Percentiles rank a stretch among this genome's conserved stretches.
Conservation (phyloP, 2,329 filamentous ascomycete species). For the Aspergillus ochraceus region DNA sequence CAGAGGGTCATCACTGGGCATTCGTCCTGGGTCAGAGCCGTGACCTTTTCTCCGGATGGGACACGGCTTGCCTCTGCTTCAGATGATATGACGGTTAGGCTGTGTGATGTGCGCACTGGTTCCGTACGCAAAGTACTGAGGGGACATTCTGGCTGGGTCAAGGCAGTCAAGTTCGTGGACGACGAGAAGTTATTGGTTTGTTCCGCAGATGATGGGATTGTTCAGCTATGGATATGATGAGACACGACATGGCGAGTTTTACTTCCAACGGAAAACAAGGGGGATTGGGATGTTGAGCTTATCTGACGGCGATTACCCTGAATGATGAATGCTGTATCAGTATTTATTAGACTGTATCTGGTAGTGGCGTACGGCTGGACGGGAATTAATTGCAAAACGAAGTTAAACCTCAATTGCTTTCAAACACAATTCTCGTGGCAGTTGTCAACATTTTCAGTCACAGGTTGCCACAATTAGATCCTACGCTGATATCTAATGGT, state of each 20-base stretch:
- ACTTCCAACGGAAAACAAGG: neutral
- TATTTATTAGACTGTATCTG: neutral
- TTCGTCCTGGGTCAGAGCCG: neutral
- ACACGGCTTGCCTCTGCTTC: neutral
- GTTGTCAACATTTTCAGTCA: too few species aligned
- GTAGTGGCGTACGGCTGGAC: neutral
- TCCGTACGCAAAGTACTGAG: neutral
- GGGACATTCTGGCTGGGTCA: neutral
- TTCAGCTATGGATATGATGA: neutral
- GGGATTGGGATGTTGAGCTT: neutral
- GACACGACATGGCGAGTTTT: neutral
- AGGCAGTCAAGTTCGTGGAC: neutral
- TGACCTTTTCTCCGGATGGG: neutral
- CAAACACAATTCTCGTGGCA: too few species aligned
- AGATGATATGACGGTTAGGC: neutral
- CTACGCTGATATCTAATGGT: too few species aligned
- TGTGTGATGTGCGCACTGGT: neutral
- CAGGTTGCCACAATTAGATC: too few species aligned
- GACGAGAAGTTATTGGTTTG: neutral
- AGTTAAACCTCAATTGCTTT: neutral
- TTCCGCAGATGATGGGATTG: neutral
- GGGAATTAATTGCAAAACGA: neutral
- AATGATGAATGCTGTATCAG: neutral
- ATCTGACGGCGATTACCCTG: neutral
- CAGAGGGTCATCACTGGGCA: neutral